A percentile compares a stretch with the other conserved stretches of the same genome.
Conservation (phyloP, 2,329 filamentous ascomycete species). For the Neoarthrinium moseri region DNA sequence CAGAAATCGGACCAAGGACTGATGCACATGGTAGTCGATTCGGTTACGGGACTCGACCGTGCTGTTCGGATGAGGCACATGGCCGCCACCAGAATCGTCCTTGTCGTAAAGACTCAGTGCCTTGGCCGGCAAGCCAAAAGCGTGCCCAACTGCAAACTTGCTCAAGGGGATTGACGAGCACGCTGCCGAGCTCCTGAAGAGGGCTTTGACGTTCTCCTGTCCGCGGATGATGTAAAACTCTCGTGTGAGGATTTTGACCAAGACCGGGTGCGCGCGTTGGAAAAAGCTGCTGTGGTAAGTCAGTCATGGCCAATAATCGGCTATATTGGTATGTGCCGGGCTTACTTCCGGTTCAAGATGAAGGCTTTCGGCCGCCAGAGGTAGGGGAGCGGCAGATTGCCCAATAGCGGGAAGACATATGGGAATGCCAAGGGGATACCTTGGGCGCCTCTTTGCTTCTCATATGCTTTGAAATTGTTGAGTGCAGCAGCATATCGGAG, state of each 20-base stretch:
- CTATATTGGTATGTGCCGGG: background rate
- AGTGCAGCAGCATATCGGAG: background rate
- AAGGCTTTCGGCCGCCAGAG: slow-evolving; percentile 19
- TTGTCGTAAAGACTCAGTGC: slow-evolving; percentile 23
- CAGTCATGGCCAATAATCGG: background rate
- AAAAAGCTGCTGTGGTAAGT: slow-evolving; percentile 21
- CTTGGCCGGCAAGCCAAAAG: slow-evolving; percentile 23
- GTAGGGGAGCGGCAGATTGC: slow-evolving; percentile 18
- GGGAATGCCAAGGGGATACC: slow-evolving; percentile 18
- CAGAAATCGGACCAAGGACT: slow-evolving; percentile 18
- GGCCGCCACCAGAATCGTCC: slow-evolving; percentile 23
- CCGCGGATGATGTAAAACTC: slow-evolving; percentile 22
- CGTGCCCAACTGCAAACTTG: slow-evolving; percentile 27
- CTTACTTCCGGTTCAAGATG: slow-evolving; percentile 19
- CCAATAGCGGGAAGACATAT: slow-evolving; percentile 20
- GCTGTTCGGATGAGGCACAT: slow-evolving; percentile 16
- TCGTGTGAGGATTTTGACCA: slow-evolving; percentile 20
- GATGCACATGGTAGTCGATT: slow-evolving; percentile 20
- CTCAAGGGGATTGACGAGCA: slow-evolving; percentile 26
- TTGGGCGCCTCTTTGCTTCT: slow-evolving; percentile 4
- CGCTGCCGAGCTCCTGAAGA: slow-evolving; percentile 21
- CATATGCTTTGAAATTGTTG: background rate
- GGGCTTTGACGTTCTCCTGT: slow-evolving; percentile 21
- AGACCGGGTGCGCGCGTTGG: slow-evolving; percentile 17
- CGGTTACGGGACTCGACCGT: slow-evolving; percentile 18